phyloP scores from a whole-genome alignment of 2,329 filamentous ascomycete genomes.

The Colletotrichum orbiculare region DNA sequence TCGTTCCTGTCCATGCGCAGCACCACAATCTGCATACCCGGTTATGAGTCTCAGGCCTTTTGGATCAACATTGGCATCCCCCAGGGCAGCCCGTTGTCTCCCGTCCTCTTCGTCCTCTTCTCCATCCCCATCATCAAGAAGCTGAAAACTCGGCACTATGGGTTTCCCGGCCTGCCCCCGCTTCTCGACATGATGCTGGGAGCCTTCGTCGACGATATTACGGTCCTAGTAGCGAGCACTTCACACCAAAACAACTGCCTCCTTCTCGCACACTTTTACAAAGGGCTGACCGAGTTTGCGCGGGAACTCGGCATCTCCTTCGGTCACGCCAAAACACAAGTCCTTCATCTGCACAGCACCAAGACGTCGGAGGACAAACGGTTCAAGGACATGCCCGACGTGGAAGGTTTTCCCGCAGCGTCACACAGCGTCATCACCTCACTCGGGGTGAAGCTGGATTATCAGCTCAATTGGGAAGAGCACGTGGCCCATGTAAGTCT shows the following conservation, averaged over 20 bases:
- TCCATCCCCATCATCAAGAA: background rate
- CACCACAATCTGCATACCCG: conserved; percentile 6
- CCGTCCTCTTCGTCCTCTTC: background rate
- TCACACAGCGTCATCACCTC: background rate
- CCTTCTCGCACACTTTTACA: background rate
- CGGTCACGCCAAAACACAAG: background rate
- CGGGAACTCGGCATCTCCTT: background rate
- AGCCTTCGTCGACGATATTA: conserved; percentile 8
- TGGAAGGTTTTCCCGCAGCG: background rate
- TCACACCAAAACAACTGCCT: background rate
- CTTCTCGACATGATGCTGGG: background rate
- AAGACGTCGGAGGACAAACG: background rate
- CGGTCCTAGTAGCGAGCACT: background rate
- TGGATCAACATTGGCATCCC: background rate
- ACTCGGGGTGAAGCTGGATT: background rate
- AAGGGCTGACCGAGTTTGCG: background rate
- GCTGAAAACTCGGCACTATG: background rate
- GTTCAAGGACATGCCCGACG: background rate
- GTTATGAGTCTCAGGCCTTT: background rate
- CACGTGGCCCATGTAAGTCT: background rate
- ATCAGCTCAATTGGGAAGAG: background rate
- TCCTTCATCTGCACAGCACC: background rate
- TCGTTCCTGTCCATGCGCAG: background rate
- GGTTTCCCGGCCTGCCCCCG: background rate
- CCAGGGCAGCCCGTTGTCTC: background rate